phyloP scores from a whole-genome alignment of 2,329 filamentous ascomycete genomes.

The Aspergillus pseudotamarii region DNA sequence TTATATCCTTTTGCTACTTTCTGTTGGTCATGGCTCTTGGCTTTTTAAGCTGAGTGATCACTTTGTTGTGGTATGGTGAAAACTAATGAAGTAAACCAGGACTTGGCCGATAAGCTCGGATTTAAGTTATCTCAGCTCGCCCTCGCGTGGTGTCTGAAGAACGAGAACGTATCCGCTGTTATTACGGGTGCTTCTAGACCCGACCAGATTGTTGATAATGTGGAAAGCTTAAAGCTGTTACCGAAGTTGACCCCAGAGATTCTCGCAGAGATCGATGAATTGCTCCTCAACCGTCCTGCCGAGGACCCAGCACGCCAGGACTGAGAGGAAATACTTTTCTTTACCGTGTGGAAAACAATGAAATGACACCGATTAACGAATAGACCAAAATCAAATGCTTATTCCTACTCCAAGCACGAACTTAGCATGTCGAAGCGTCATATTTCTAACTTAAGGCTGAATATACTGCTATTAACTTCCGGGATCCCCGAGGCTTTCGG shows the following conservation, averaged over 20 bases:
- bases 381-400: too few species aligned
- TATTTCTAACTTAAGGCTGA: not conserved
- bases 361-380: too few species aligned
- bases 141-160: conserved; percentile 63
- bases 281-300: conserved; percentile 34
- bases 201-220: conserved; percentile 50
- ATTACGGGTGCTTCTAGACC: conserved; percentile 48
- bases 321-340: not conserved
- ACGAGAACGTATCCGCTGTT: conserved; percentile 55
- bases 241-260: conserved; percentile 47
- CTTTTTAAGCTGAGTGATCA: too few species aligned
- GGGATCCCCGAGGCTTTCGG: not conserved
- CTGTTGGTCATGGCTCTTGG: too few species aligned
- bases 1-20: too few species aligned
- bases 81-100: conserved; percentile 10
- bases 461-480: not conserved
- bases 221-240: conserved; percentile 49
- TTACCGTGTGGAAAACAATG: too few species aligned
- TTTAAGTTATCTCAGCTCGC: conserved; percentile 57
- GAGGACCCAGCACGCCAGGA: conserved; percentile 25
- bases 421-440: not conserved
- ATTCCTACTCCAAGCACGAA: too few species aligned
- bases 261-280: conserved; percentile 50
- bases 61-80: too few species aligned
- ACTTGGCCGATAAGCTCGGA: conserved; percentile 47